These are phyloP conservation scores for Rhodosorus marinus DNA, from an alignment of 23 red algal genomes.

Conservation along the genomic window DNA sequence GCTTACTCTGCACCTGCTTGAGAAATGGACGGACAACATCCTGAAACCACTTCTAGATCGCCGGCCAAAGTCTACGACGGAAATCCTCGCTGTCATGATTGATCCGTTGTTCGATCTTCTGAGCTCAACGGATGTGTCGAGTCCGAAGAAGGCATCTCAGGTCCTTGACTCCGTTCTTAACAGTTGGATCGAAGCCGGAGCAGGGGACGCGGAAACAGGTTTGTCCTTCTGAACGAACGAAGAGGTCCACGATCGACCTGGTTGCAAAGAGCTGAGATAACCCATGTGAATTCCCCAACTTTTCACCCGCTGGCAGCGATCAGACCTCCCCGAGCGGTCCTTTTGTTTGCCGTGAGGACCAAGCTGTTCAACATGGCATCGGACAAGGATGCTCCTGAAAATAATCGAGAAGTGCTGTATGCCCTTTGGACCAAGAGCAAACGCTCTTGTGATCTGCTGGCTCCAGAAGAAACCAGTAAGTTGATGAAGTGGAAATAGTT, in stretches of 20 bases:
- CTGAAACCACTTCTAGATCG: slow-evolving; percentile 5
- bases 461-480: too few species aligned
- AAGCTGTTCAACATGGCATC: slow-evolving; percentile 15
- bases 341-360: slow-evolving; percentile 10
- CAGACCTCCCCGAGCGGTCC: not conserved
- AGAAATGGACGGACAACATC: slow-evolving; percentile 20
- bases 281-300: slow-evolving; percentile 8
- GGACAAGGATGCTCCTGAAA: slow-evolving; percentile 19
- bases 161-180: too few species aligned
- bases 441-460: too few species aligned
- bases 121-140: too few species aligned
- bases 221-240: slow-evolving; percentile 1
- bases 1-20: slow-evolving; percentile 32
- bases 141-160: too few species aligned
- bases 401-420: slow-evolving; percentile 15
- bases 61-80: not conserved
- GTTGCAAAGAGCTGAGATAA: slow-evolving; percentile 1
- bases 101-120: too few species aligned
- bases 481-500: too few species aligned
- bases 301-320: slow-evolving; percentile 4
- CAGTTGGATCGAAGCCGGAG: slow-evolving; percentile 1
- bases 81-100: too few species aligned
- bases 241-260: slow-evolving; percentile 2
- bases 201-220: slow-evolving; percentile 14
- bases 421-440: slow-evolving; percentile 8